Conservation (phyloP, 2,329 filamentous ascomycete species). For the Talaromyces sp. region DNA sequence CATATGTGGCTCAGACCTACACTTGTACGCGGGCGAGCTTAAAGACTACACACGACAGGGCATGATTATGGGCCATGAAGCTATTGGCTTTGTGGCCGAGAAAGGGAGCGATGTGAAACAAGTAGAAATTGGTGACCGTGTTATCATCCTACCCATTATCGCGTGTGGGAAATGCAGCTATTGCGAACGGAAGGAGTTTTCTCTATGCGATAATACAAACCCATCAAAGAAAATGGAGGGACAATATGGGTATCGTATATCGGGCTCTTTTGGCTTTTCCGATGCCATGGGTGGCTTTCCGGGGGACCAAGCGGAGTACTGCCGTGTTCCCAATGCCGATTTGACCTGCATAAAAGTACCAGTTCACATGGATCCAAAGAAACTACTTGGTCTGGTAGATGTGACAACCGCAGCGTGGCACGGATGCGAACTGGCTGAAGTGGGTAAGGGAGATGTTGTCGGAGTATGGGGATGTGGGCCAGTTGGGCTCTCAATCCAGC, state of each 20-base stretch:
- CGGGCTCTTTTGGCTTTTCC: conserved; percentile 30
- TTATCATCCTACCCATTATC: conserved; percentile 27
- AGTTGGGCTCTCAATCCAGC: conserved; percentile 26
- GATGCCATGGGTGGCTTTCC: conserved; percentile 30
- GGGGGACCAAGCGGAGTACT: conserved; percentile 33
- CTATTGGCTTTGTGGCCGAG: conserved; percentile 26
- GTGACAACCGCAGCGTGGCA: conserved; percentile 31
- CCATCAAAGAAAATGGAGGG: conserved; percentile 23
- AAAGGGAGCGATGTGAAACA: conserved; percentile 20
- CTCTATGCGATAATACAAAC: conserved; percentile 28
- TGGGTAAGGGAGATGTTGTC: conserved; percentile 24
- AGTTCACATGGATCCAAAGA: conserved; percentile 21
- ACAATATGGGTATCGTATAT: conserved; percentile 25
- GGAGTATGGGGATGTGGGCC: conserved; percentile 31
- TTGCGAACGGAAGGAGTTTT: conserved; percentile 26
- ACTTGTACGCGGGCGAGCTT: conserved; percentile 28
- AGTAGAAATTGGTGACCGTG: conserved; percentile 22
- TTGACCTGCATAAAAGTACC: conserved; percentile 26
- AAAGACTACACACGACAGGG: conserved; percentile 25
- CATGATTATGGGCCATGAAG: conserved; percentile 27
- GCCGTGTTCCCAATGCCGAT: conserved; percentile 31
- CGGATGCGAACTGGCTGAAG: conserved; percentile 27
- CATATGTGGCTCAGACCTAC: conserved; percentile 30
- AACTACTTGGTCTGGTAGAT: conserved; percentile 26
- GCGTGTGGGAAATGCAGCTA: conserved; percentile 28